These are phyloP conservation scores for Gnetum montanum DNA, from an alignment of 75 land plant genomes.

Conservation along the genomic window DNA sequence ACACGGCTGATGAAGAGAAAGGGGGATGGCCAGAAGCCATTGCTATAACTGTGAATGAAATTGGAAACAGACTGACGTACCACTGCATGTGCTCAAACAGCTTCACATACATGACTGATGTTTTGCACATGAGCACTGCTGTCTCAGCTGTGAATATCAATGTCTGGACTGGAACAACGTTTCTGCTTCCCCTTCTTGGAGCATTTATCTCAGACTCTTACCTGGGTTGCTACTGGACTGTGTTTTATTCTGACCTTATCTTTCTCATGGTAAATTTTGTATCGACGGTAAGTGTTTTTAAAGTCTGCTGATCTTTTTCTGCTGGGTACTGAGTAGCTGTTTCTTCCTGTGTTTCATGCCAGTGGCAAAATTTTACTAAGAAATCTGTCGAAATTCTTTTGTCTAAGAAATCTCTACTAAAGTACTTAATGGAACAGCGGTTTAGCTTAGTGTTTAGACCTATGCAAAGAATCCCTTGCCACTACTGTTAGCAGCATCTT, in stretches of 20 bases:
- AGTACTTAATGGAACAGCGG: too few relatives aligned
- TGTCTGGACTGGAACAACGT: slow-evolving; percentile 37
- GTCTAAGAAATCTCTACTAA: too few relatives aligned
- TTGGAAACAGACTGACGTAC: slow-evolving; percentile 46
- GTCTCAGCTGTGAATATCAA: slow-evolving; percentile 28
- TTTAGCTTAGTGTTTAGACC: too few relatives aligned
- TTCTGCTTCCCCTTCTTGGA: slow-evolving; percentile 42
- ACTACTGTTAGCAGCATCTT: too few relatives aligned
- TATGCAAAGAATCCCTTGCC: too few relatives aligned
- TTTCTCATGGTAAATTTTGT: slow-evolving; percentile 41
- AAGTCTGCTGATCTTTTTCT: too few relatives aligned
- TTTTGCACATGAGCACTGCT: slow-evolving; percentile 29
- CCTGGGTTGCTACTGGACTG: slow-evolving; percentile 31
- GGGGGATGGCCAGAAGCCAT: slow-evolving; percentile 5
- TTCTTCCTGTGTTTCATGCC: too few relatives aligned
- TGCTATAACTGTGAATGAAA: slow-evolving; percentile 25
- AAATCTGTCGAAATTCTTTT: too few relatives aligned
- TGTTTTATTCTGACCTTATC: slow-evolving; percentile 33
- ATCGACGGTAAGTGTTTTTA: slow-evolving; percentile 27
- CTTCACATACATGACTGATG: slow-evolving; percentile 35
- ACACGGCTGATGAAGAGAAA: too few relatives aligned
- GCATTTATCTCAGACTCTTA: slow-evolving; percentile 49
- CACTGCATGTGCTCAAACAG: slow-evolving; percentile 37
- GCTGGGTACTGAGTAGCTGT: too few relatives aligned
- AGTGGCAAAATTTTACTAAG: too few relatives aligned